A percentile compares a stretch with the other conserved stretches of the same genome.
These are phyloP conservation scores for Silene latifolia DNA, from an alignment of 148 eudicot species.

Conservation along the genomic window DNA sequence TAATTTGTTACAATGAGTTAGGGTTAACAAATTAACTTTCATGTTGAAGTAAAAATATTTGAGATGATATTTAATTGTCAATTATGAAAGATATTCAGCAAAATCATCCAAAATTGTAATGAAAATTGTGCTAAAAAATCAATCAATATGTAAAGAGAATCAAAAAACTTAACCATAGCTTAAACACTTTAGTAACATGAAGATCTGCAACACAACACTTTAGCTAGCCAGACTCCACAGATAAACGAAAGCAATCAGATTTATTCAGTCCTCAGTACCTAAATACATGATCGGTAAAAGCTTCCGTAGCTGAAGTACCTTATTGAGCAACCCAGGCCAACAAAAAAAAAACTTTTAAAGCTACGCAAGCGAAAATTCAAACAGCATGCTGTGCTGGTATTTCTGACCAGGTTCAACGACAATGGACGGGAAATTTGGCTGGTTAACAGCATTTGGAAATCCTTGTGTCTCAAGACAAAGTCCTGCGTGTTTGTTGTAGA, in stretches of 20 bases:
- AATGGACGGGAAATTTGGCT: constrained; percentile 68
- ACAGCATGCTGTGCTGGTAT: constrained; percentile 82
- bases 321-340: constrained; percentile 15
- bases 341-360: neutral
- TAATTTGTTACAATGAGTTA: too few relatives aligned
- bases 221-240: neutral
- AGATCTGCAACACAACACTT: neutral
- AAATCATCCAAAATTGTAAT: too few relatives aligned
- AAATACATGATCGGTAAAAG: neutral
- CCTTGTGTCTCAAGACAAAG: constrained; percentile 93
- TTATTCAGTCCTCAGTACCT: constrained; percentile 2
- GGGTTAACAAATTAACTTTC: too few relatives aligned
- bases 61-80: too few relatives aligned
- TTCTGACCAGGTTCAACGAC: constrained; percentile 73
- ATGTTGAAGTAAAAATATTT: too few relatives aligned
- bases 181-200: neutral
- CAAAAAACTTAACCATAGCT: too few relatives aligned
- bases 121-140: too few relatives aligned
- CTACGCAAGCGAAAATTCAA: constrained; percentile 68
- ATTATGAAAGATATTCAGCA: too few relatives aligned
- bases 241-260: neutral
- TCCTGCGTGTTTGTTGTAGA: constrained; percentile 67
- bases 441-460: constrained; percentile 83
- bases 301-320: neutral
- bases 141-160: too few relatives aligned